phyloP scores from a whole-genome alignment of 2,329 filamentous ascomycete genomes.

The Ascochyta lentis region DNA sequence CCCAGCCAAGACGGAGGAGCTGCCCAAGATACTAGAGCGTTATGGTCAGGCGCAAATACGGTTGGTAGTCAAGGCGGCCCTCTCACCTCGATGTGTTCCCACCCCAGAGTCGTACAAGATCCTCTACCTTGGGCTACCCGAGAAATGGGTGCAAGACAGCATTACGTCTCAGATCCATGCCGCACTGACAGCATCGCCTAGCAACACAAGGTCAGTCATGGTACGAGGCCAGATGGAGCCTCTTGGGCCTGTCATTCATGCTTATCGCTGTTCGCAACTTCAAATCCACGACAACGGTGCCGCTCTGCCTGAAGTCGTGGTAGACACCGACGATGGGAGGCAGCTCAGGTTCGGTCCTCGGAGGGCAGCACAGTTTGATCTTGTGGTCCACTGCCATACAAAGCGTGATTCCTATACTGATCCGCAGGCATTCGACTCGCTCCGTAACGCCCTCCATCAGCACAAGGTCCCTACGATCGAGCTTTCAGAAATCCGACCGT shows the following conservation, averaged over 20 bases:
- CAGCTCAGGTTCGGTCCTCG: conserved; percentile 29
- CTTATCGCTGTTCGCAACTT: conserved; percentile 36
- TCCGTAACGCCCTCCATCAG: conserved; percentile 31
- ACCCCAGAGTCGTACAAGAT: conserved; percentile 41
- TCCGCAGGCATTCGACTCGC: conserved; percentile 26
- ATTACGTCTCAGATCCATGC: conserved; percentile 41
- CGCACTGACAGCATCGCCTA: conserved; percentile 40
- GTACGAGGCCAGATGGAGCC: conserved; percentile 44
- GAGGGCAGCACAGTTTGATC: conserved; percentile 29
- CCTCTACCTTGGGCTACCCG: conserved; percentile 41
- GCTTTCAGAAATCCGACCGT: conserved; percentile 38
- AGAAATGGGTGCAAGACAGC: conserved; percentile 40
- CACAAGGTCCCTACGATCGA: conserved; percentile 41
- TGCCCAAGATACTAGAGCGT: conserved; percentile 33
- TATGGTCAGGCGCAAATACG: conserved; percentile 39
- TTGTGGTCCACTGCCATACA: conserved; percentile 43
- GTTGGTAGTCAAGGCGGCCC: conserved; percentile 37
- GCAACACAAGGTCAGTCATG: conserved; percentile 44
- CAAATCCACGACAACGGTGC: conserved; percentile 17
- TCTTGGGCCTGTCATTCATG: conserved; percentile 37
- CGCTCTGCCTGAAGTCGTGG: conserved; percentile 7
- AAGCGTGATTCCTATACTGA: conserved; percentile 17
- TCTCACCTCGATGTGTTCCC: conserved; percentile 34
- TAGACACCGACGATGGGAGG: conserved; percentile 30
- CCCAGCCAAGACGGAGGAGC: conserved; percentile 26